Conservation (phyloP, 495 filamentous ascomycete genomes). For the Neurospora sp. region DNA sequence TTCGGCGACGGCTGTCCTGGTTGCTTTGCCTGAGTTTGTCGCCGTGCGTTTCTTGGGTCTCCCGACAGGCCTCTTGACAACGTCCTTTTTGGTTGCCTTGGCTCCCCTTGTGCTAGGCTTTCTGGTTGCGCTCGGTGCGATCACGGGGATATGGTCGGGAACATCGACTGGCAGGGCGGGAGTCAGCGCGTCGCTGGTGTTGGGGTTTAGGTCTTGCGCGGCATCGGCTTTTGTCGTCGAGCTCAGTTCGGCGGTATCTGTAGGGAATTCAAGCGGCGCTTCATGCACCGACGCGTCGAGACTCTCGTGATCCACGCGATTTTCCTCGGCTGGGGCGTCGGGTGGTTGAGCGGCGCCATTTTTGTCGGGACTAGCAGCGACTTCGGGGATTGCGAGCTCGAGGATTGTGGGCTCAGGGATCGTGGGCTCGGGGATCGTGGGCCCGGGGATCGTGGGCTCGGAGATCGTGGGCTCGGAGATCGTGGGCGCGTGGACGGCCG, state of each 20-base stretch:
- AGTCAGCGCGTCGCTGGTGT: not conserved
- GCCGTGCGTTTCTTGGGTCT: not conserved
- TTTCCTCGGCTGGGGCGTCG: not conserved
- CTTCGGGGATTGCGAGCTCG: not conserved
- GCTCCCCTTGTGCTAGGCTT: not conserved
- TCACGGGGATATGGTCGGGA: not conserved
- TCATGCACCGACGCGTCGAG: not conserved
- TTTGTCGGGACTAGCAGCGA: constrained; percentile 10
- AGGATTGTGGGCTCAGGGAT: not conserved
- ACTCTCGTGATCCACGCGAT: not conserved
- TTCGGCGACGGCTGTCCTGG: not conserved
- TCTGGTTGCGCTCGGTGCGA: not conserved
- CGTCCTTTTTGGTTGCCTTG: not conserved
- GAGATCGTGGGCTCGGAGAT: constrained; percentile 7
- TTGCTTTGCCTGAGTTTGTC: not conserved
- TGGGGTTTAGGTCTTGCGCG: not conserved
- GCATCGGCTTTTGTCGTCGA: not conserved
- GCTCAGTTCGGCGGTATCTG: not conserved
- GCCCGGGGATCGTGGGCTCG: not conserved
- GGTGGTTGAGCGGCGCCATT: not conserved
- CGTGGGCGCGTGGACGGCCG: not conserved
- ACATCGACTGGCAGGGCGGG: not conserved
- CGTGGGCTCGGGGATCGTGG: not conserved
- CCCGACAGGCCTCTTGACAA: not conserved
- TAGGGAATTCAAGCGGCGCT: not conserved